Evolutionary conservation across 169 alveolate genomes (phyloP).

Genomic region (Cryptosporidium sp.): DNA sequence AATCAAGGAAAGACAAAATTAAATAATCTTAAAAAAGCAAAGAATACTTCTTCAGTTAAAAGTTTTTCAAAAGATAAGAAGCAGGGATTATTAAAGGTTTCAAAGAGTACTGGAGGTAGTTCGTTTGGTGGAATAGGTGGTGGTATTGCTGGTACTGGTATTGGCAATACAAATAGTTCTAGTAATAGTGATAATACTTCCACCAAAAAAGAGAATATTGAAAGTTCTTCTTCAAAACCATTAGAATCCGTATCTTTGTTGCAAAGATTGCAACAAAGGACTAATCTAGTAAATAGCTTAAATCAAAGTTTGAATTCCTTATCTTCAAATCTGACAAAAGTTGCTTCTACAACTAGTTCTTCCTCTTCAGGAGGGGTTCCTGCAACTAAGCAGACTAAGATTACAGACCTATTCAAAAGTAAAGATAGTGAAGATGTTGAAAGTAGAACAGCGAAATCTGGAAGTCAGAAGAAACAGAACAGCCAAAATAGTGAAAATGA

Average conservation of each 20-base stretch:
- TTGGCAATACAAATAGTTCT: not conserved
- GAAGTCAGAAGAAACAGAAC: not conserved
- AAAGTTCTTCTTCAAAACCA: not conserved
- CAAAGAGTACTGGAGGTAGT: not conserved
- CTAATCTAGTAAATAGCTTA: not conserved
- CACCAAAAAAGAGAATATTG: not conserved
- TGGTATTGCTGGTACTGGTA: not conserved
- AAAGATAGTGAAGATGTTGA: not conserved
- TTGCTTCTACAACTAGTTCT: not conserved
- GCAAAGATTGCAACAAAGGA: constrained; percentile 60
- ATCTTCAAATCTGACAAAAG: not conserved
- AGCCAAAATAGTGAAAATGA: not conserved
- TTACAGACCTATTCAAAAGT: constrained; percentile 13
- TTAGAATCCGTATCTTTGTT: constrained; percentile 48
- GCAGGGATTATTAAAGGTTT: not conserved
- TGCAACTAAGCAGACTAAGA: constrained; percentile 29
- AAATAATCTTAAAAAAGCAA: not conserved
- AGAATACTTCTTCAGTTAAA: not conserved
- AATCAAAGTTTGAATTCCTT: not conserved
- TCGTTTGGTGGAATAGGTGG: not conserved
- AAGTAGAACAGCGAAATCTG: not conserved
- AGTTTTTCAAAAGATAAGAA: not conserved
- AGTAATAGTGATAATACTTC: not conserved
- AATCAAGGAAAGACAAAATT: not conserved
- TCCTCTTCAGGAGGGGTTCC: not conserved